These are phyloP conservation scores for Nakataea oryzae DNA, from an alignment of 2,329 filamentous ascomycete species.

Conservation along the genomic window DNA sequence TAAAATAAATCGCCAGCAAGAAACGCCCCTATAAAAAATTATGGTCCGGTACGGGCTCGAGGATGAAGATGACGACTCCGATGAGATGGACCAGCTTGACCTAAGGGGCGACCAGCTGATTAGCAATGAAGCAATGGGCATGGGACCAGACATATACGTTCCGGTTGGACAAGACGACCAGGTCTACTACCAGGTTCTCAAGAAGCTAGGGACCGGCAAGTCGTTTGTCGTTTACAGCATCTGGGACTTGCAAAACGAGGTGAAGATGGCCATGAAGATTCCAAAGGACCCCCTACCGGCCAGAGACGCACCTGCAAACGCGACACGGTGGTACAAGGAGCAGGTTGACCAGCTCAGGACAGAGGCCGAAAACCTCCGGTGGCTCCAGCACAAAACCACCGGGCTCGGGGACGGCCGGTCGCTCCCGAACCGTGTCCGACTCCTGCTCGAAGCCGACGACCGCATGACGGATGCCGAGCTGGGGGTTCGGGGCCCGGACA, in stretches of 20 bases:
- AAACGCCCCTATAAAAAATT: no score
- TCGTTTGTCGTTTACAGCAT: not conserved
- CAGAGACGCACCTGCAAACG: not conserved
- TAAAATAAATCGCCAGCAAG: no score
- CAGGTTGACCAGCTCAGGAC: not conserved
- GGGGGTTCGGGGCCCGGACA: not conserved
- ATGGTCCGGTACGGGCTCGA: no score
- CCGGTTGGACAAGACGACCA: not conserved
- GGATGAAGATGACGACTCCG: no score
- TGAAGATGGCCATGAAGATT: not conserved
- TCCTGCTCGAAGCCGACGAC: not conserved
- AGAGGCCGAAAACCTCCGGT: not conserved
- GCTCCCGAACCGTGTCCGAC: not conserved
- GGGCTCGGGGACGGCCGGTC: no score
- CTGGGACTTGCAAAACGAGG: not conserved
- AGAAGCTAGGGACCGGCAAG: not conserved
- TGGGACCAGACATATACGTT: not conserved
- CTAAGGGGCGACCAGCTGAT: no score
- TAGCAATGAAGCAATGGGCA: no score
- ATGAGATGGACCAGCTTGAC: no score
- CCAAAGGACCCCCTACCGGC: not conserved
- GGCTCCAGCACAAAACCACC: not conserved
- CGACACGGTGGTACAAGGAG: not conserved
- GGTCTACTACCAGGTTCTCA: not conserved
- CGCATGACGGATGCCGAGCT: not conserved